Evolutionary conservation across 2,329 filamentous ascomycete species (phyloP).

Genomic region (Penicillium sp.): DNA sequence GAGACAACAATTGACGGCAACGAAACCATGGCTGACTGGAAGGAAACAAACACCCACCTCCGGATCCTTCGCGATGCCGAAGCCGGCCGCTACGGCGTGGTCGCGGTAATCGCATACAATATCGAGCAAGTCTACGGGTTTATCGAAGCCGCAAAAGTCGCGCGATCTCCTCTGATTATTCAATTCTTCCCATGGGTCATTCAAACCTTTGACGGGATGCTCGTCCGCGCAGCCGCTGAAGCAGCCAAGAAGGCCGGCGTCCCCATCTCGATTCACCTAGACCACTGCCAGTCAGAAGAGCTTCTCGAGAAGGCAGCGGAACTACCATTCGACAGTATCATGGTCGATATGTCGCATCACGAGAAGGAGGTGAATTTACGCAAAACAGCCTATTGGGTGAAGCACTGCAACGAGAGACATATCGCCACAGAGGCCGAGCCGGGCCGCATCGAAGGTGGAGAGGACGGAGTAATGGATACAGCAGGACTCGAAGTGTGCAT

Average conservation of each 20-base stretch:
- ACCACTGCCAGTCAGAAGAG: conserved; percentile 68
- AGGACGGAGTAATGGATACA: conserved; percentile 76
- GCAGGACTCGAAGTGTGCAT: conserved; percentile 65
- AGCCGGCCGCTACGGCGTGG: conserved; percentile 60
- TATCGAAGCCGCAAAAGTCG: conserved; percentile 69
- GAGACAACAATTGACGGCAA: neutral
- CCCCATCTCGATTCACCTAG: conserved; percentile 67
- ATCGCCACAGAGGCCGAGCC: conserved; percentile 74
- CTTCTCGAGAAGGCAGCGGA: conserved; percentile 66
- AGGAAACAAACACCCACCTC: conserved; percentile 26
- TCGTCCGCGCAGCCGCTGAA: conserved; percentile 60
- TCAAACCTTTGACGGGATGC: conserved; percentile 59
- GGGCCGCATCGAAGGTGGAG: conserved; percentile 72
- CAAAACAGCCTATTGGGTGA: conserved; percentile 65
- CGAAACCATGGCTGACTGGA: conserved; percentile 3
- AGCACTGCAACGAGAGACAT: conserved; percentile 66
- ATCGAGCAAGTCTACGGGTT: conserved; percentile 70
- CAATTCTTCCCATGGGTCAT: conserved; percentile 74
- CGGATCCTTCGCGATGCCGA: conserved; percentile 61
- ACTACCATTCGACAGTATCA: conserved; percentile 70
- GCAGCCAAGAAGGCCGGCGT: conserved; percentile 62
- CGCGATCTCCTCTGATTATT: conserved; percentile 68
- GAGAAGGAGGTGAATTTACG: conserved; percentile 72
- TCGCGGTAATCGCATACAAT: conserved; percentile 54
- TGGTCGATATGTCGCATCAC: conserved; percentile 78